Evolutionary conservation across 176 grass and related monocot species (phyloP).

Genomic region (Bromus sterilis): DNA sequence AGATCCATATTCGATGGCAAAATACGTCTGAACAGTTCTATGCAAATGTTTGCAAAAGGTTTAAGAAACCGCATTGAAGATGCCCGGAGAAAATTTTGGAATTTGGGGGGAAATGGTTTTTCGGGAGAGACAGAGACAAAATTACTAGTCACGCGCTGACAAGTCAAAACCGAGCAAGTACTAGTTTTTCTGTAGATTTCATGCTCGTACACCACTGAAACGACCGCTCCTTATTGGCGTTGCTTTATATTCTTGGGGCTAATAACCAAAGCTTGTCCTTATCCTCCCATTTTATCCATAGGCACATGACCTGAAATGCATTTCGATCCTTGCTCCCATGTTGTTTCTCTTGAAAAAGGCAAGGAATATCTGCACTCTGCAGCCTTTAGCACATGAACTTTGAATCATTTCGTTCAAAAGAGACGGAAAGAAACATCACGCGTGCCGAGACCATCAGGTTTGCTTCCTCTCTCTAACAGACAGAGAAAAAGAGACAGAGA

Average conservation of each 20-base stretch:
- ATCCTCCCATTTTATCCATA: slow-evolving; percentile 25
- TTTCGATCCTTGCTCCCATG: background rate
- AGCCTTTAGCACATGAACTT: slow-evolving; percentile 39
- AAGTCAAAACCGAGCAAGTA: background rate
- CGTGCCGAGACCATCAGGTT: slow-evolving; percentile 8
- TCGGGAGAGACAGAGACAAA: background rate
- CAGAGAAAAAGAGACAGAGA: background rate
- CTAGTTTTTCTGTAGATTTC: slow-evolving; percentile 17
- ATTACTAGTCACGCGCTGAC: background rate
- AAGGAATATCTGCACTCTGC: slow-evolving; percentile 14
- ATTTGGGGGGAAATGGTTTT: background rate
- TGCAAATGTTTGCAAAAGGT: too few relatives aligned
- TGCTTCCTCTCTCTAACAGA: background rate
- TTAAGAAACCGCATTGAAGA: too few relatives aligned
- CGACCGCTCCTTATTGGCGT: background rate
- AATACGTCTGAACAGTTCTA: too few relatives aligned
- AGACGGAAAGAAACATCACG: slow-evolving; percentile 20
- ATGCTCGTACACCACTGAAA: slow-evolving; percentile 27
- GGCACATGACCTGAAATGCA: slow-evolving; percentile 16
- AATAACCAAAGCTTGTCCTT: slow-evolving; percentile 38
- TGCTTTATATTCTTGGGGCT: slow-evolving; percentile 22
- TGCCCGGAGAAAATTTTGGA: too few relatives aligned
- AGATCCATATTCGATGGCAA: too few relatives aligned
- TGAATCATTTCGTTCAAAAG: slow-evolving; percentile 17
- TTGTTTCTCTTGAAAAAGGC: slow-evolving; percentile 32